phyloP scores from a whole-genome alignment of 1,139 yeast species.

The Pneumocystis wakefieldiae region DNA sequence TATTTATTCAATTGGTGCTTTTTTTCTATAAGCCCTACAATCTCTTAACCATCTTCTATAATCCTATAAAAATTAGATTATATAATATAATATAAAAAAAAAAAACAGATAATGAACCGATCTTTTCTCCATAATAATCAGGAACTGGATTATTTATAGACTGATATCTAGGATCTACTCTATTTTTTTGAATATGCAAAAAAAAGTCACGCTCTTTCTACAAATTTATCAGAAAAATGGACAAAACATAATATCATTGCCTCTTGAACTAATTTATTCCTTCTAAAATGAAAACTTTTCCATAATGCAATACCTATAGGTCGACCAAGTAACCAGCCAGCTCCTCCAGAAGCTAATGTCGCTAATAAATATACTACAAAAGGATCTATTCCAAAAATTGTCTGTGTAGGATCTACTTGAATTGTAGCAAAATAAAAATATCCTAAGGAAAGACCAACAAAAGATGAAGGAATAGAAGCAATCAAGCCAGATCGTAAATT shows the following conservation, averaged over 20 bases:
- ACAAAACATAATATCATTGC: conserved; percentile 3
- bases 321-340: conserved; percentile 79
- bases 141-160: conserved; percentile 91
- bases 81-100: background rate
- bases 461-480: conserved; percentile 53
- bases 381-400: conserved; percentile 76
- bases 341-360: conserved; percentile 51
- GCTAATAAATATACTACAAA: conserved; percentile 58
- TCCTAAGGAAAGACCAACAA: conserved; percentile 53
- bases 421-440: conserved; percentile 56
- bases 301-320: conserved; percentile 59
- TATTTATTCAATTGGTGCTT: conserved; percentile 21
- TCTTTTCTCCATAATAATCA: conserved; percentile 93
- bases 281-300: conserved; percentile 27
- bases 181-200: conserved; percentile 52
- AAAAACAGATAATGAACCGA: conserved; percentile 38
- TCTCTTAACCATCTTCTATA: conserved; percentile 95
- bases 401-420: conserved; percentile 71
- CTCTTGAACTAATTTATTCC: conserved; percentile 27
- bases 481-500: conserved; percentile 56
- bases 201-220: conserved; percentile 59
- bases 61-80: conserved; percentile 34
- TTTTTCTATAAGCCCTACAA: conserved; percentile 78
- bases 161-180: conserved; percentile 91
- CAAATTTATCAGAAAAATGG: background rate